Conservation (phyloP, 176 grass and related monocot species). For the Neostapfia colusana region DNA sequence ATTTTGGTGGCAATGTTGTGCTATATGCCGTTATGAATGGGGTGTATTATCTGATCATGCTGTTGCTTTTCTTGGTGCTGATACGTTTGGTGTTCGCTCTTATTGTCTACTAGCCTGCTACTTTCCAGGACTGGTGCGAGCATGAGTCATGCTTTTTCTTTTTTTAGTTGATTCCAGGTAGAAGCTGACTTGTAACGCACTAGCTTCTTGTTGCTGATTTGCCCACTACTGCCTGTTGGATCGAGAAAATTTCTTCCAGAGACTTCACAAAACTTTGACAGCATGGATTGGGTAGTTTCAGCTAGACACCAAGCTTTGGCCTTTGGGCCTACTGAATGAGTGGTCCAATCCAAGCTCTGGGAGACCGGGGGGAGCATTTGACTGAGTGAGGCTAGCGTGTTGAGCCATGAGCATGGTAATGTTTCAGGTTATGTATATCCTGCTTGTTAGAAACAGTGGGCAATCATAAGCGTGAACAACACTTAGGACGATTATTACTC, state of each 20-base stretch:
- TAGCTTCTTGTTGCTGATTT: background rate
- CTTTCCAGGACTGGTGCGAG: conserved; percentile 9
- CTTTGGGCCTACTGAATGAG: too few relatives aligned
- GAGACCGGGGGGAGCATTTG: too few relatives aligned
- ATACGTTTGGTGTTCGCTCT: background rate
- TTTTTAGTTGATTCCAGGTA: conserved; percentile 32
- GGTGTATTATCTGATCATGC: background rate
- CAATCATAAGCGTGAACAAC: background rate
- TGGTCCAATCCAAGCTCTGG: too few relatives aligned
- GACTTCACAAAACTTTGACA: too few relatives aligned
- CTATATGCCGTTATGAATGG: background rate
- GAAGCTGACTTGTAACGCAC: conserved; percentile 13
- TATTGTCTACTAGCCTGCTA: background rate
- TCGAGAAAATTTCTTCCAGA: background rate
- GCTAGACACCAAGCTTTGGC: too few relatives aligned
- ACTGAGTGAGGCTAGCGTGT: background rate
- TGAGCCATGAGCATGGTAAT: too few relatives aligned
- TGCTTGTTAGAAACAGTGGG: background rate
- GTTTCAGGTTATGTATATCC: too few relatives aligned
- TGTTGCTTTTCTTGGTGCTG: conserved; percentile 3
- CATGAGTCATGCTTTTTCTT: background rate
- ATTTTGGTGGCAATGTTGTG: background rate
- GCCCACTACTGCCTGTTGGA: background rate
- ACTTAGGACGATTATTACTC: background rate
- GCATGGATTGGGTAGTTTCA: background rate